phyloP scores from a whole-genome alignment of 2,329 filamentous ascomycete genomes.

The Calonectria henricotiae region DNA sequence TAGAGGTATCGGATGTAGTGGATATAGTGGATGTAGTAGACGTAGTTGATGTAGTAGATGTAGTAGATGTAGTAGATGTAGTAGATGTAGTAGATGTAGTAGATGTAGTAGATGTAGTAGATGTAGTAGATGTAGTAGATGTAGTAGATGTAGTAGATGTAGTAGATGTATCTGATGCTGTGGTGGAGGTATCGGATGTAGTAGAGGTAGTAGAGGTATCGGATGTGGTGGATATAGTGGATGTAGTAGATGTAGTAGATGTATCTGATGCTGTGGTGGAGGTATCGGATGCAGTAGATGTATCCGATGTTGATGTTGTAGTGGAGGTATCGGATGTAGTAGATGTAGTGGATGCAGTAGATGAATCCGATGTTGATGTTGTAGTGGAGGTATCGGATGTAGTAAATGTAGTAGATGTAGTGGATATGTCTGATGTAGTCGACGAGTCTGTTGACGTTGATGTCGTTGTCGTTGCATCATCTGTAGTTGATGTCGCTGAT shows the following conservation, averaged over 20 bases:
- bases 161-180: neutral
- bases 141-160: neutral
- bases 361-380: neutral
- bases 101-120: neutral
- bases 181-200: too few relatives aligned
- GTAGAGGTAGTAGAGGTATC: too few relatives aligned
- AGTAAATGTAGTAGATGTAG: neutral
- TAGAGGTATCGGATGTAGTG: too few relatives aligned
- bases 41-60: too few relatives aligned
- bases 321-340: neutral
- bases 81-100: neutral
- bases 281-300: neutral
- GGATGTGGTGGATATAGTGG: too few relatives aligned
- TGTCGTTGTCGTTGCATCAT: neutral
- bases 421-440: neutral
- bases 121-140: neutral
- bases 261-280: neutral
- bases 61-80: constrained; percentile 3
- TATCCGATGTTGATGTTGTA: neutral
- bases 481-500: neutral
- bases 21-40: too few relatives aligned
- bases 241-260: too few relatives aligned
- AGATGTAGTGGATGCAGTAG: neutral
- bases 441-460: neutral
- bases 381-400: neutral